Conservation (phyloP, 495 filamentous ascomycete species). For the Wilcoxina mikolae region DNA sequence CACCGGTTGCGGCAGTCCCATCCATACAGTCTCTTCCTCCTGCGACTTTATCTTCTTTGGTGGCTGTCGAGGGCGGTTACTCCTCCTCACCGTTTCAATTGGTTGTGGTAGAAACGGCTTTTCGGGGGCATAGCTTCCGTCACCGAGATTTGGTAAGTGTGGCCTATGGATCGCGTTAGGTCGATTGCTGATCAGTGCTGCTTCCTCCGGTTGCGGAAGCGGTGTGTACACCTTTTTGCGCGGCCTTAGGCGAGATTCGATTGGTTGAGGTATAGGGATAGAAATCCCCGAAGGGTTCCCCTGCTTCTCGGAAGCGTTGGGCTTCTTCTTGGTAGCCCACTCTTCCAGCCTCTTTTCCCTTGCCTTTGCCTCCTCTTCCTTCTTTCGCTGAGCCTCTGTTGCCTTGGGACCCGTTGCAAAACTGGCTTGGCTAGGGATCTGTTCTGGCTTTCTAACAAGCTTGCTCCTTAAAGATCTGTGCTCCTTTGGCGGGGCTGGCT, state of each 20-base stretch:
- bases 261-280: conserved; percentile 3
- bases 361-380: conserved; percentile 21
- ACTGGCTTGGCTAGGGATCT: conserved; percentile 23
- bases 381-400: conserved; percentile 18
- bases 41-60: conserved; percentile 17
- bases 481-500: conserved; percentile 17
- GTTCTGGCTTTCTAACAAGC: conserved; percentile 25
- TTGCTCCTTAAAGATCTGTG: conserved; percentile 23
- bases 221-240: conserved; percentile 27
- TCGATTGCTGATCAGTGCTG: conserved; percentile 19
- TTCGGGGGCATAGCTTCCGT: conserved; percentile 19
- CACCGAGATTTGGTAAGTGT: conserved; percentile 15
- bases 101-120: conserved; percentile 27
- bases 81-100: conserved; percentile 23
- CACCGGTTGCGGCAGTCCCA: conserved; percentile 24
- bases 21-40: conserved; percentile 16
- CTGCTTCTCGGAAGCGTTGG: not conserved
- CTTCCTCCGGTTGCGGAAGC: conserved; percentile 20
- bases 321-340: conserved; percentile 24
- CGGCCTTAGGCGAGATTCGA: conserved; percentile 7
- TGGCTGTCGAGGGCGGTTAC: conserved; percentile 16
- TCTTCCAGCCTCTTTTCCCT: conserved; percentile 22
- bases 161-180: conserved; percentile 24
- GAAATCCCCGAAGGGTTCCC: not conserved
- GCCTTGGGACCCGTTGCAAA: conserved; percentile 7